Evolutionary conservation across 2,329 filamentous ascomycete species (phyloP).

Genomic region (Botrytis byssoidea): DNA sequence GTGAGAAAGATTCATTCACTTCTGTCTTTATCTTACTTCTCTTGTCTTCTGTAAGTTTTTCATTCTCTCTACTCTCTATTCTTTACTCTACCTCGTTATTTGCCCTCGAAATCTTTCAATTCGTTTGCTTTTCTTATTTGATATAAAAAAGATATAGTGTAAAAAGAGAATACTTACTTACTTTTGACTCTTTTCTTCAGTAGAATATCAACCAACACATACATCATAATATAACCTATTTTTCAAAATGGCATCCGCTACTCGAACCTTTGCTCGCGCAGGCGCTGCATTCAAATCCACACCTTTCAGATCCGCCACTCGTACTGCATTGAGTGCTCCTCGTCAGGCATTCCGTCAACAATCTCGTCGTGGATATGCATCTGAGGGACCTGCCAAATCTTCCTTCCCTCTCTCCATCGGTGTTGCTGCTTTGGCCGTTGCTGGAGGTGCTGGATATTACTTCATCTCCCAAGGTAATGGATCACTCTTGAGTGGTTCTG

Average conservation of each 20-base stretch:
- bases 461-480: conserved; percentile 59
- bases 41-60: background rate
- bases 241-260: conserved; percentile 32
- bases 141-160: background rate
- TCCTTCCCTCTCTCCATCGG: conserved; percentile 54
- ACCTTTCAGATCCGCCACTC: conserved; percentile 55
- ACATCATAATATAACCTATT: conserved; percentile 20
- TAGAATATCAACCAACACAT: background rate
- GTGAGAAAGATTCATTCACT: background rate
- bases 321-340: conserved; percentile 57
- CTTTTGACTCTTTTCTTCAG: background rate
- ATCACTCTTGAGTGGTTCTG: conserved; percentile 38
- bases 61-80: background rate
- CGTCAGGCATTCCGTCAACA: conserved; percentile 71
- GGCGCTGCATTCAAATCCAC: conserved; percentile 36
- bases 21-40: background rate
- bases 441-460: conserved; percentile 64
- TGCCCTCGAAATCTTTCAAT: background rate
- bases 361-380: conserved; percentile 77
- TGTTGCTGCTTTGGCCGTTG: conserved; percentile 58
- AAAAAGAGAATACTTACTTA: background rate
- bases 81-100: background rate
- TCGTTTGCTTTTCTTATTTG: background rate
- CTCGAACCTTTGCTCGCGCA: conserved; percentile 42
- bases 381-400: conserved; percentile 59